Conservation (phyloP, 768 basidiomycete genomes). For the Lentinula sp. region DNA sequence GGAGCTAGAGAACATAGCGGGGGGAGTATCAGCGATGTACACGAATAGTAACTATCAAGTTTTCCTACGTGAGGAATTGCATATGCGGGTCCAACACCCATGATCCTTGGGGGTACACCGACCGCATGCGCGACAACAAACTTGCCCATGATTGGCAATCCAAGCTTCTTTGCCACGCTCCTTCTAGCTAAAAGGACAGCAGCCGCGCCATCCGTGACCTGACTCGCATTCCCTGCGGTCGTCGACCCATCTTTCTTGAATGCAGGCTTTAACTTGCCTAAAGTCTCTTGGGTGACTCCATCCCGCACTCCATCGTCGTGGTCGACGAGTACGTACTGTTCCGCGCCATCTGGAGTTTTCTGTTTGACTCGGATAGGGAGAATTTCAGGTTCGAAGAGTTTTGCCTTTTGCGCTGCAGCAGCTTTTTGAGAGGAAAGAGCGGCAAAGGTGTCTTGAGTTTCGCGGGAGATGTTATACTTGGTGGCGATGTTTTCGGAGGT, state of each 20-base stretch:
- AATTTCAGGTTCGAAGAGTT: constrained; percentile 81
- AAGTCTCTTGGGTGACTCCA: constrained; percentile 75
- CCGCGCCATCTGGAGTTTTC: constrained; percentile 68
- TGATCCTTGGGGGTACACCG: constrained; percentile 82
- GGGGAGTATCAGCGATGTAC: not conserved
- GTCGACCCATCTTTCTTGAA: constrained; percentile 73
- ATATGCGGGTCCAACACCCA: constrained; percentile 89
- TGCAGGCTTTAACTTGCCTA: constrained; percentile 78
- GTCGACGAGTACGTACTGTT: constrained; percentile 65
- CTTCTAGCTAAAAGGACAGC: constrained; percentile 82
- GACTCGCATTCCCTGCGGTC: constrained; percentile 83
- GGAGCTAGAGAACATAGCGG: constrained; percentile 20
- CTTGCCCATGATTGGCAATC: constrained; percentile 85
- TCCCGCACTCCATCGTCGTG: constrained; percentile 82
- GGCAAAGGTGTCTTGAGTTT: constrained; percentile 76
- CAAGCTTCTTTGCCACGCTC: constrained; percentile 72
- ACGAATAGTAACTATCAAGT: no score
- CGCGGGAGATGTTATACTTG: constrained; percentile 69
- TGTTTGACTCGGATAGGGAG: constrained; percentile 72
- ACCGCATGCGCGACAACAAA: constrained; percentile 64
- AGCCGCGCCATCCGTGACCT: constrained; percentile 90
- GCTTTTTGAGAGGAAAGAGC: constrained; percentile 84
- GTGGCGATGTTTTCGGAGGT: constrained; percentile 88
- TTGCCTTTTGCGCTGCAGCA: constrained; percentile 70
- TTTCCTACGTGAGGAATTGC: constrained; percentile 57